These are phyloP conservation scores for Vitis amurensis DNA, from an alignment of 164 flowering plant species.

Conservation along the genomic window DNA sequence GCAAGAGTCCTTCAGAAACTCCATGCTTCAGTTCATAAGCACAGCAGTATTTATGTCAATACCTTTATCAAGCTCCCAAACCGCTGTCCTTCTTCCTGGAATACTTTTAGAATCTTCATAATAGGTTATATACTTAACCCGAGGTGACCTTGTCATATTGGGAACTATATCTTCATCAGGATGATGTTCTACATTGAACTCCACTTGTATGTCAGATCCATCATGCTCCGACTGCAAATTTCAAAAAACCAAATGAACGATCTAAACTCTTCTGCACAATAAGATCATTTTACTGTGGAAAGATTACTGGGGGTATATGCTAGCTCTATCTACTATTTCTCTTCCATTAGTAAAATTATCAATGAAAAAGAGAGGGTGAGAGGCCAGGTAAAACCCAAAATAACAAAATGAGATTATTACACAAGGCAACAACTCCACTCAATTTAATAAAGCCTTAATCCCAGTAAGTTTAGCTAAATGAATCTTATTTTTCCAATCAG, in stretches of 20 bases:
- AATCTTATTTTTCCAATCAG: no score
- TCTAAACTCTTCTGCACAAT: background rate
- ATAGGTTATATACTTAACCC: slow-evolving; percentile 84
- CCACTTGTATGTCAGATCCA: slow-evolving; percentile 87
- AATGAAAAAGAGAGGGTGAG: no score
- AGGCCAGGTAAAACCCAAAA: no score
- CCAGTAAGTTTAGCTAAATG: no score
- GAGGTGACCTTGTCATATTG: slow-evolving; percentile 83
- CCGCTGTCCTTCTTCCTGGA: slow-evolving; percentile 90
- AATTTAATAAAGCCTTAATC: no score
- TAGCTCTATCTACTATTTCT: no score
- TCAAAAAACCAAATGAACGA: background rate
- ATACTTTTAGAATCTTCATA: slow-evolving; percentile 96
- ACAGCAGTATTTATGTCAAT: background rate
- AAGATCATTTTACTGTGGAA: background rate
- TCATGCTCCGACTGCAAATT: slow-evolving; percentile 85
- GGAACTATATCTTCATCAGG: slow-evolving; percentile 71
- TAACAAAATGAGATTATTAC: no score
- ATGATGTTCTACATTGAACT: slow-evolving; percentile 73
- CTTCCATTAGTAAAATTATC: no score
- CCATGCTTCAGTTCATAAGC: background rate
- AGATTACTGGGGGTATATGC: background rate
- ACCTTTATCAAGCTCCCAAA: slow-evolving; percentile 98
- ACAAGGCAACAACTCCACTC: no score
- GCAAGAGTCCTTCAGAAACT: background rate